Conservation (phyloP, 345 rosid genomes). For the Reutealis trisperma region DNA sequence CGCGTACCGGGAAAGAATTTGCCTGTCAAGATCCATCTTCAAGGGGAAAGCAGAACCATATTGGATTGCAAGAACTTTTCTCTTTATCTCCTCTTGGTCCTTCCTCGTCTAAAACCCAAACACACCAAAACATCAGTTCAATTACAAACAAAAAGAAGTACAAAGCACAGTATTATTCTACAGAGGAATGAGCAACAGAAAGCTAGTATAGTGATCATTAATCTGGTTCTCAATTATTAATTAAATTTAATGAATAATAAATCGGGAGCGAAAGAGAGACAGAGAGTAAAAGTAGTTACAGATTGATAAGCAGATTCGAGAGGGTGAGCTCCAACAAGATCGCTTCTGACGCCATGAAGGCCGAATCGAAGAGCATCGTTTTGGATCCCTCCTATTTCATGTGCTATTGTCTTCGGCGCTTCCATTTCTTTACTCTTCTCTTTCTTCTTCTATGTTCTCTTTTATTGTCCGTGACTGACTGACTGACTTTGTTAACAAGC, state of each 20-base stretch:
- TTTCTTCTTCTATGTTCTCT: too few species aligned
- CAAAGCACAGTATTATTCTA: too few species aligned
- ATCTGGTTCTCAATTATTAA: too few species aligned
- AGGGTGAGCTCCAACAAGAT: constrained; percentile 81
- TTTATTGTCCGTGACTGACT: too few species aligned
- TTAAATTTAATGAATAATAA: too few species aligned
- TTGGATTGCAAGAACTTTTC: constrained; percentile 54
- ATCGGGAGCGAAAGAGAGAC: neutral
- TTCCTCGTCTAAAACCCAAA: constrained; percentile 44
- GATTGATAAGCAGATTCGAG: constrained; percentile 70
- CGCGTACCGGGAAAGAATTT: constrained; percentile 75
- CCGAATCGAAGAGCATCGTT: constrained; percentile 80
- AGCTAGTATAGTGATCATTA: too few species aligned
- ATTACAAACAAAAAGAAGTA: neutral
- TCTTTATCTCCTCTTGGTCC: constrained; percentile 60
- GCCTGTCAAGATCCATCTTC: constrained; percentile 89
- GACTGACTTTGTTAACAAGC: too few species aligned
- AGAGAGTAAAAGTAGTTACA: constrained; percentile 32
- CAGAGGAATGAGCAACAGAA: too few species aligned
- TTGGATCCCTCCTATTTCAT: constrained; percentile 68
- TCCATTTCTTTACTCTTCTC: constrained; percentile 45
- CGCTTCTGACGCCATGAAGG: constrained; percentile 78
- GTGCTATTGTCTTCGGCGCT: constrained; percentile 59
- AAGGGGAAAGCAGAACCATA: constrained; percentile 83
- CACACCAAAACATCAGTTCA: neutral